A percentile compares a stretch with the other conserved stretches of the same genome.
Evolutionary conservation across 2,329 filamentous ascomycete species (phyloP).

Genomic region (Pyricularia pennisetigena): DNA sequence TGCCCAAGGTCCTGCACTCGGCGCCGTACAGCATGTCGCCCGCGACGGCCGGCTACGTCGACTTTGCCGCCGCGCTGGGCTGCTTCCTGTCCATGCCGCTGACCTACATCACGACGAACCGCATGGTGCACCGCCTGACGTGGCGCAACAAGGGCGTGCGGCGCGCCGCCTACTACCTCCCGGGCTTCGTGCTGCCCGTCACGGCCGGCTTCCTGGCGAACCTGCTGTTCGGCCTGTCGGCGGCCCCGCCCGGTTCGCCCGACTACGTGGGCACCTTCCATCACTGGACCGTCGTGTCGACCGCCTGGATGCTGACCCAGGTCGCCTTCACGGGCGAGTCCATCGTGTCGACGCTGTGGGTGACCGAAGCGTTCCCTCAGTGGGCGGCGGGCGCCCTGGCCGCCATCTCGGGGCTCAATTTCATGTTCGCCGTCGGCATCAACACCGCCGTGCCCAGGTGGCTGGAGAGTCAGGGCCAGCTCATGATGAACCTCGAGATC

Average conservation of each 20-base stretch:
- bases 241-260: neutral
- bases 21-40: slow-evolving; percentile 10
- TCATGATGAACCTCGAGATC: slow-evolving; percentile 10
- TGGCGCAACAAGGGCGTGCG: slow-evolving; percentile 14
- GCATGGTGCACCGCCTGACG: slow-evolving; percentile 12
- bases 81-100: slow-evolving; percentile 11
- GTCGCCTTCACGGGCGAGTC: slow-evolving; percentile 11
- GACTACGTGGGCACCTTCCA: neutral
- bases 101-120: slow-evolving; percentile 7
- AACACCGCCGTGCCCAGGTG: slow-evolving; percentile 9
- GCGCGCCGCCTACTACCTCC: slow-evolving; percentile 16
- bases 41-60: slow-evolving; percentile 5
- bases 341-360: slow-evolving; percentile 15
- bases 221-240: slow-evolving; percentile 9
- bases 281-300: slow-evolving; percentile 1
- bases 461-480: slow-evolving; percentile 5
- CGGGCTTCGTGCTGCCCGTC: slow-evolving; percentile 15
- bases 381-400: slow-evolving; percentile 15
- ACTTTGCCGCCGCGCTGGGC: slow-evolving; percentile 10
- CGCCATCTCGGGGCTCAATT: slow-evolving; percentile 12
- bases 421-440: slow-evolving; percentile 9
- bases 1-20: slow-evolving; percentile 10
- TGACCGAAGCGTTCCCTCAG: slow-evolving; percentile 16
- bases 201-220: slow-evolving; percentile 9
- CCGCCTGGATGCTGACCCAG: slow-evolving; percentile 9